Conservation (phyloP, 176 grass and related monocot species). For the Aegilops longissima region DNA sequence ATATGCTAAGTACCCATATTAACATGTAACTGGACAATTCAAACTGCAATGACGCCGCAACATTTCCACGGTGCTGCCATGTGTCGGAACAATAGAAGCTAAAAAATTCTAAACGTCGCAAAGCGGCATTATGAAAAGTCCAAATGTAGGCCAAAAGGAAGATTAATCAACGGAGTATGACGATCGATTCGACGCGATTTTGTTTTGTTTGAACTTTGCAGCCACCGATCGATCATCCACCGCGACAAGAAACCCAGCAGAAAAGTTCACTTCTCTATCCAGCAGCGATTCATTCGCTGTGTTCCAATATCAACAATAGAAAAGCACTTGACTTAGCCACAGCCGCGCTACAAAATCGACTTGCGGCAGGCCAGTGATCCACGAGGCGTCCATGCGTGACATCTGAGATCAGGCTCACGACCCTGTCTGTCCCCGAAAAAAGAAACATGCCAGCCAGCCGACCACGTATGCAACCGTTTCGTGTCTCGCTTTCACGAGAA, state of each 20-base stretch:
- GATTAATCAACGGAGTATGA: constrained; percentile 5
- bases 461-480: background rate
- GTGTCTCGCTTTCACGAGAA: constrained; percentile 32
- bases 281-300: background rate
- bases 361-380: background rate
- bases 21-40: background rate
- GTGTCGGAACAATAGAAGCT: background rate
- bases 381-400: background rate
- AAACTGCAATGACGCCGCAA: background rate
- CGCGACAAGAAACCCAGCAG: background rate
- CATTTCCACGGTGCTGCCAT: background rate
- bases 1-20: background rate
- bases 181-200: background rate
- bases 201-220: constrained; percentile 26
- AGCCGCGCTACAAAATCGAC: background rate
- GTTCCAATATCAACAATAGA: constrained; percentile 1
- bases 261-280: background rate
- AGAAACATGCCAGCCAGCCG: background rate
- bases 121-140: background rate
- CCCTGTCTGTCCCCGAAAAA: constrained; percentile 18
- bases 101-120: background rate
- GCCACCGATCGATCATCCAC: background rate
- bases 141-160: background rate
- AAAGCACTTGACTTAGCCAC: constrained; percentile 25
- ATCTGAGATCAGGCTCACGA: background rate